phyloP scores from a whole-genome alignment of 2,329 filamentous ascomycete genomes.

The Falciphora oryzae region DNA sequence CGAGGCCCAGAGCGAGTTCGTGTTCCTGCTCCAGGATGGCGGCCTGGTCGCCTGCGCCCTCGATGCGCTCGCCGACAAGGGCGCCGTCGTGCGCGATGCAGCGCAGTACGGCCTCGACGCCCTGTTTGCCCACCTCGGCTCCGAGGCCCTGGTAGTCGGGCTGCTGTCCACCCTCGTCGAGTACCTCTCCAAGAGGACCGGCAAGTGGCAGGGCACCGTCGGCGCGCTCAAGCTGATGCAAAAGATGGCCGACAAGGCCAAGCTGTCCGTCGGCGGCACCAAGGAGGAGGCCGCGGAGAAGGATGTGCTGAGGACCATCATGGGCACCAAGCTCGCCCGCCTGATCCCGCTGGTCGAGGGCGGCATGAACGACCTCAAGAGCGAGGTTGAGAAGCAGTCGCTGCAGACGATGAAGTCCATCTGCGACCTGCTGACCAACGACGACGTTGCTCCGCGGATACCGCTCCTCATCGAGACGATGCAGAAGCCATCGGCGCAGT shows the following conservation, averaged over 20 bases:
- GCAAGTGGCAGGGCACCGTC: conserved; percentile 96
- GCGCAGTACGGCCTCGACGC: conserved; percentile 92
- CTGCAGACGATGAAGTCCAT: conserved; percentile 86
- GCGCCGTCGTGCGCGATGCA: conserved; percentile 78
- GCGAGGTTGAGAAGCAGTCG: conserved; percentile 84
- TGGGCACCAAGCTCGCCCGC: conserved; percentile 80
- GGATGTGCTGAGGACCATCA: conserved; percentile 81
- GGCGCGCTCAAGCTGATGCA: conserved; percentile 80
- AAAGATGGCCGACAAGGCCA: conserved; percentile 91
- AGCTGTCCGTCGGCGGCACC: conserved; percentile 70
- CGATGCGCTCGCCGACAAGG: conserved; percentile 87
- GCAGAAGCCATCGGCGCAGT: conserved; percentile 85
- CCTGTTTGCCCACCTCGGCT: conserved; percentile 70
- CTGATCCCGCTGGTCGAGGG: conserved; percentile 87
- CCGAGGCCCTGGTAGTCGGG: conserved; percentile 78
- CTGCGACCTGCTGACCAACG: conserved; percentile 86
- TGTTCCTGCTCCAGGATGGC: conserved; percentile 77
- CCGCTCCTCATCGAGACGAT: conserved; percentile 90
- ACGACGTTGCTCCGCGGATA: conserved; percentile 89
- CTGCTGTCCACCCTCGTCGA: conserved; percentile 69
- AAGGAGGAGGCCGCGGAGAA: conserved; percentile 83
- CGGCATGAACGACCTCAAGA: conserved; percentile 95
- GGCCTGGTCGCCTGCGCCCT: conserved; percentile 67
- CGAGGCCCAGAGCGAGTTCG: conserved; percentile 71
- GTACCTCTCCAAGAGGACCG: conserved; percentile 77